phyloP scores from a whole-genome alignment of 1,284 basidiomycete genomes.

The Marasmius sp. region DNA sequence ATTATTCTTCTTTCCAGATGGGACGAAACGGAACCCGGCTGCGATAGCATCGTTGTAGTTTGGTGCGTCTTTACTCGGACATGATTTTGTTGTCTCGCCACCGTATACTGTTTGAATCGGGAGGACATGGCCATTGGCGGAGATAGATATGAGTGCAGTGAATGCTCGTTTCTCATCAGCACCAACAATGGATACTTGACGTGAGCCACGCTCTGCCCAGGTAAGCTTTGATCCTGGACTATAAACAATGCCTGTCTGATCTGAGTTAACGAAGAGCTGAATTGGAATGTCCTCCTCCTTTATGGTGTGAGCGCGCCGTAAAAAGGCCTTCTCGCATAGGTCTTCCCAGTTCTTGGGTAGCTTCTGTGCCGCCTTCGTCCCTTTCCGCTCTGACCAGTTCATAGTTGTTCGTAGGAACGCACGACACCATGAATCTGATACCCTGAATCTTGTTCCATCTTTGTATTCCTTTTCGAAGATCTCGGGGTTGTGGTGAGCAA shows the following conservation, averaged over 20 bases:
- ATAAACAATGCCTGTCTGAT: conserved; percentile 35
- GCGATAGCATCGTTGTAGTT: conserved; percentile 19
- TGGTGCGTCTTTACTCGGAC: conserved; percentile 17
- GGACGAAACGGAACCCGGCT: conserved; percentile 27
- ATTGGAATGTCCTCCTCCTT: conserved; percentile 28
- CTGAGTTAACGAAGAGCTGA: conserved; percentile 33
- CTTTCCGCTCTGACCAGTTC: conserved; percentile 21
- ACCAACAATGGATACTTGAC: conserved; percentile 31
- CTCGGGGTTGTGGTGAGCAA: conserved; percentile 15
- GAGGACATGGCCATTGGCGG: conserved; percentile 24
- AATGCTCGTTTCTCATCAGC: conserved; percentile 37
- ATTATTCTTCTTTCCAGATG: conserved; percentile 30
- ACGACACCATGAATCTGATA: conserved; percentile 26
- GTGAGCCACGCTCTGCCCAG: conserved; percentile 26
- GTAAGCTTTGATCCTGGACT: conserved; percentile 26
- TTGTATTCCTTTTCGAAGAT: conserved; percentile 17
- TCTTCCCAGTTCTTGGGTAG: conserved; percentile 29
- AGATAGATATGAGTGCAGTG: conserved; percentile 29
- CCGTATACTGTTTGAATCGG: conserved; percentile 31
- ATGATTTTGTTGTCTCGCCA: conserved; percentile 22
- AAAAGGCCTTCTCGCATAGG: conserved; percentile 20
- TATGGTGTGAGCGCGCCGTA: conserved; percentile 25
- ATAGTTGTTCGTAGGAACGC: conserved; percentile 21
- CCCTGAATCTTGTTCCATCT: conserved; percentile 24
- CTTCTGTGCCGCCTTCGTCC: conserved; percentile 34